A percentile compares a stretch with the other conserved stretches of the same genome.
Evolutionary conservation across 345 rosid species (phyloP).

Genomic region (Erysimum cheiranthoides): DNA sequence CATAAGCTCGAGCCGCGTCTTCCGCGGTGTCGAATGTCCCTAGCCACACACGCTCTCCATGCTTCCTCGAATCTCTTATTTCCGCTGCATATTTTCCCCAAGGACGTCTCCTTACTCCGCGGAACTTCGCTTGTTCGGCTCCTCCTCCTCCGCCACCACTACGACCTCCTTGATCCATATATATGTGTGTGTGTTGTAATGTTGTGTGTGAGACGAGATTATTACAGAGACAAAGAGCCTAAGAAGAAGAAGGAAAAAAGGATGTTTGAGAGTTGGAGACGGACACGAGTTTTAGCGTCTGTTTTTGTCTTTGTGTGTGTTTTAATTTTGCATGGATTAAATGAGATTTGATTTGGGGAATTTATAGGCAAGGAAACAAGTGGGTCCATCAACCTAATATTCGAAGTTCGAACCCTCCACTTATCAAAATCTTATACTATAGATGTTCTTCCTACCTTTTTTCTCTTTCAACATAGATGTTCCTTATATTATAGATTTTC

Average conservation of each 20-base stretch:
- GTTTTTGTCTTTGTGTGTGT: slow-evolving; percentile 29
- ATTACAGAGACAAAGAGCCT: neutral
- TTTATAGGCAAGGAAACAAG: slow-evolving; percentile 40
- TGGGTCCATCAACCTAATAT: slow-evolving; percentile 45
- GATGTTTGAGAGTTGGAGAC: slow-evolving; percentile 14
- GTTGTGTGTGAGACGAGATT: slow-evolving; percentile 1
- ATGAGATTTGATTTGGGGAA: slow-evolving; percentile 31
- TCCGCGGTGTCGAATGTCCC: slow-evolving; percentile 89
- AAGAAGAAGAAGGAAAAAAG: slow-evolving; percentile 7
- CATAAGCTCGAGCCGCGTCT: slow-evolving; percentile 90
- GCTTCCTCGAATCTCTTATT: slow-evolving; percentile 75
- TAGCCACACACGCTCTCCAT: slow-evolving; percentile 79
- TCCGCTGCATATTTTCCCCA: slow-evolving; percentile 96
- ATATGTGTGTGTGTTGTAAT: neutral
- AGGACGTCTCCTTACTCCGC: slow-evolving; percentile 83
- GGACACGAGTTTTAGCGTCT: slow-evolving; percentile 28
- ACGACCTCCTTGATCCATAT: slow-evolving; percentile 45
- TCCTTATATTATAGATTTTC: neutral
- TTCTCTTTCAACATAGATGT: slow-evolving; percentile 37
- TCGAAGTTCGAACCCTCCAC: slow-evolving; percentile 41
- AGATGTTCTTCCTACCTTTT: slow-evolving; percentile 31
- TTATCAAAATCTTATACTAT: slow-evolving; percentile 29
- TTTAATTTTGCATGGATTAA: slow-evolving; percentile 34
- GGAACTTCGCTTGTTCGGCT: slow-evolving; percentile 49
- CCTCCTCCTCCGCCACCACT: slow-evolving; percentile 46